A percentile compares a stretch with the other conserved stretches of the same genome.
Evolutionary conservation across 352 stramenopile genomes (phyloP).

Genomic region (Pythium apleroticum): DNA sequence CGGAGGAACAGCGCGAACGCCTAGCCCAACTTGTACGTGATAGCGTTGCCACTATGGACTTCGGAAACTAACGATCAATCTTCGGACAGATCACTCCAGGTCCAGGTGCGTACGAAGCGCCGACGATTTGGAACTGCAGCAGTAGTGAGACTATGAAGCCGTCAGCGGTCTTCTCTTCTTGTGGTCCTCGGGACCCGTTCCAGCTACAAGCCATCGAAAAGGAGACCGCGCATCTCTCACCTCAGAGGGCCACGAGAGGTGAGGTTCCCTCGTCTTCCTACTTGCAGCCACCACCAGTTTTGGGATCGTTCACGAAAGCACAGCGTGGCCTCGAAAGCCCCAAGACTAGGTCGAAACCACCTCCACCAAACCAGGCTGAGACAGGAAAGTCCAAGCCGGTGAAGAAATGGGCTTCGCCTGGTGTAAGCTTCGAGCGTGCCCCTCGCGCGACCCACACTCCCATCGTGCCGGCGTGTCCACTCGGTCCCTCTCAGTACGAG

Average conservation of each 20-base stretch:
- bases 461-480: not conserved
- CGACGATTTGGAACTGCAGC: not conserved
- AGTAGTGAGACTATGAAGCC: constrained; percentile 29
- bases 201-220: constrained; percentile 16
- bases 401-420: not conserved
- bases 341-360: not conserved
- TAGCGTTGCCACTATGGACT: no score
- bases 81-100: constrained; percentile 39
- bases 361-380: not conserved
- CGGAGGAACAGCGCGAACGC: constrained; percentile 22
- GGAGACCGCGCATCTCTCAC: not conserved
- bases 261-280: not conserved
- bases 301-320: constrained; percentile 23
- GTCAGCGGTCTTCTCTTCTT: constrained; percentile 36
- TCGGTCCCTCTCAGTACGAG: constrained; percentile 40
- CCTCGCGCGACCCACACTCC: constrained; percentile 11
- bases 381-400: not conserved
- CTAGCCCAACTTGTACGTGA: constrained; percentile 16
- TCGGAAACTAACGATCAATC: not conserved
- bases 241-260: not conserved
- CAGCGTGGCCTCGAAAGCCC: constrained; percentile 6
- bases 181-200: constrained; percentile 23
- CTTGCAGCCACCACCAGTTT: constrained; percentile 10
- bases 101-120: constrained; percentile 52
- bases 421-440: constrained; percentile 17